Percentiles rank a stretch among this genome's conserved stretches.
Evolutionary conservation across 352 stramenopile genomes (phyloP).

Genomic region (Phytophthora sojae): DNA sequence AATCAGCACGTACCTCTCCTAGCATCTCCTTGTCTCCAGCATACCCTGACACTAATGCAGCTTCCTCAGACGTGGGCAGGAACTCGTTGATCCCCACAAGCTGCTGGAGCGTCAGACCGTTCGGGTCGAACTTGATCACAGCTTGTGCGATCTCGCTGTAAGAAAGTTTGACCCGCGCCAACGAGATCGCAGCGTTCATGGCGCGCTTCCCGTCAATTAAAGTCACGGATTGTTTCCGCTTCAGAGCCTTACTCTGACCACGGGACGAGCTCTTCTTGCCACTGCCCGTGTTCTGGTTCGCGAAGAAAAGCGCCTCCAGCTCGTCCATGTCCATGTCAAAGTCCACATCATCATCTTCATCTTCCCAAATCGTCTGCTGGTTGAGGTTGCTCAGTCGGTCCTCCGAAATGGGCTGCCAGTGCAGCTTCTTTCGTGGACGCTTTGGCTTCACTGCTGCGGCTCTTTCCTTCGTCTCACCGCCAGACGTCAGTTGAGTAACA

Average conservation of each 20-base stretch:
- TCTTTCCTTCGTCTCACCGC: slow-evolving; percentile 13
- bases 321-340: slow-evolving; percentile 92
- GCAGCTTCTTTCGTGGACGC: slow-evolving; percentile 84
- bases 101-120: slow-evolving; percentile 71
- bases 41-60: slow-evolving; percentile 82
- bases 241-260: slow-evolving; percentile 51
- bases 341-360: slow-evolving; percentile 76
- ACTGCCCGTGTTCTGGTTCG: slow-evolving; percentile 53
- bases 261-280: slow-evolving; percentile 59
- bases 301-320: slow-evolving; percentile 88
- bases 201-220: slow-evolving; percentile 96
- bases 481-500: slow-evolving; percentile 46
- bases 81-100: slow-evolving; percentile 94
- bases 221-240: slow-evolving; percentile 86
- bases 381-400: slow-evolving; percentile 78
- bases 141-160: slow-evolving; percentile 89
- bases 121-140: slow-evolving; percentile 73
- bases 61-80: slow-evolving; percentile 94
- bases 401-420: slow-evolving; percentile 90
- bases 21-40: slow-evolving; percentile 66
- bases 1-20: slow-evolving; percentile 59
- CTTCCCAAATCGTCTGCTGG: slow-evolving; percentile 85
- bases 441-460: slow-evolving; percentile 32
- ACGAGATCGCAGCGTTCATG: slow-evolving; percentile 98
- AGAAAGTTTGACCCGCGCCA: slow-evolving; percentile 94